Percentiles rank a stretch among this genome's conserved stretches.
Conservation (phyloP, 495 filamentous ascomycete genomes). For the Podospora appendiculata region DNA sequence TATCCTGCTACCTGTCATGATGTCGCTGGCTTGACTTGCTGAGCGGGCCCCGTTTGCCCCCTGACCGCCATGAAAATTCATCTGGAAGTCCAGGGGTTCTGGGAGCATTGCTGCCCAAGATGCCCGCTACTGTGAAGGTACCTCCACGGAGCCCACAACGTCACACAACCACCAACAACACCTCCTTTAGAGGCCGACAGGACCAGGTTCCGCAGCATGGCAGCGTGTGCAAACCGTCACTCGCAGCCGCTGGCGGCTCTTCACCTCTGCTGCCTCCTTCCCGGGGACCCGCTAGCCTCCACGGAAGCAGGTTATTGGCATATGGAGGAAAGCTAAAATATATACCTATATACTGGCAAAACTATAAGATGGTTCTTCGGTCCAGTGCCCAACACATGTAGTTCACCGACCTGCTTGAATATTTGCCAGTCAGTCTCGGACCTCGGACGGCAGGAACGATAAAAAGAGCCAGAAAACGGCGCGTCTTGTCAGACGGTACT, state of each 20-base stretch:
- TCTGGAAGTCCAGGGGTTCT: conserved; percentile 22
- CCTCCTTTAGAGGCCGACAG: conserved; percentile 3
- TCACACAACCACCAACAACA: neutral
- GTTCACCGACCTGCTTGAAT: conserved; percentile 12
- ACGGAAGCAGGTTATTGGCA: neutral
- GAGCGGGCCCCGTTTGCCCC: neutral
- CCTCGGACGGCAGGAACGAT: conserved; percentile 25
- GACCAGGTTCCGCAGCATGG: conserved; percentile 4
- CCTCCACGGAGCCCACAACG: neutral
- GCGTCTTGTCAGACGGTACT: neutral
- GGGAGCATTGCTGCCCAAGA: conserved; percentile 46
- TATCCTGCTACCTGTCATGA: neutral
- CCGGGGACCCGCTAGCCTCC: conserved; percentile 1
- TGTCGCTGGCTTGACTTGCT: neutral
- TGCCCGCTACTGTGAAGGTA: conserved; percentile 6
- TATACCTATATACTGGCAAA: conserved; percentile 3
- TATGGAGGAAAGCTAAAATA: neutral
- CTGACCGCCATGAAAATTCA: conserved; percentile 1
- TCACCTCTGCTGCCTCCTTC: neutral
- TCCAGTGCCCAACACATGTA: conserved; percentile 20
- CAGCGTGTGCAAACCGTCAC: neutral
- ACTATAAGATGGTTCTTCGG: conserved; percentile 29
- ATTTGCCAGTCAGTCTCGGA: conserved; percentile 20
- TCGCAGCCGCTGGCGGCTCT: conserved; percentile 2
- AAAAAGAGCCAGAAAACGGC: conserved; percentile 6